These are phyloP conservation scores for Macrophomina pseudophaseolina DNA, from an alignment of 2,329 filamentous ascomycete genomes.

Conservation along the genomic window DNA sequence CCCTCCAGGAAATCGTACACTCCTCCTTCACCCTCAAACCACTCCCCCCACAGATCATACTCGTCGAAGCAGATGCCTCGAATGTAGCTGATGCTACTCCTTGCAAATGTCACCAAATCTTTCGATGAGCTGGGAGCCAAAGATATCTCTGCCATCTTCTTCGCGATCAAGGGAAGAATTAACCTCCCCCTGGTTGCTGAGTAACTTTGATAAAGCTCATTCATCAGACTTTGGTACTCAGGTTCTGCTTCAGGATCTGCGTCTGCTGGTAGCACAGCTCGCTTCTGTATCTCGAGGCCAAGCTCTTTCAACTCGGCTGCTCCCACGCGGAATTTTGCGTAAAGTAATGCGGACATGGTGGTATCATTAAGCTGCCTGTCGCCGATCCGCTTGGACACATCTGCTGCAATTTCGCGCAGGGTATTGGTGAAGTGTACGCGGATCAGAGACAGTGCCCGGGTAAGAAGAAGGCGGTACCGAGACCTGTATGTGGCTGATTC, in stretches of 20 bases:
- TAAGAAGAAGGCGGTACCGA: slow-evolving; percentile 81
- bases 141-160: slow-evolving; percentile 63
- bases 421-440: slow-evolving; percentile 69
- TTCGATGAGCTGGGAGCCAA: slow-evolving; percentile 65
- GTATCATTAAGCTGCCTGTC: slow-evolving; percentile 73
- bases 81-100: slow-evolving; percentile 68
- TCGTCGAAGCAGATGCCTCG: slow-evolving; percentile 70
- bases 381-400: slow-evolving; percentile 66
- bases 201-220: slow-evolving; percentile 68
- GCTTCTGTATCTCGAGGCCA: slow-evolving; percentile 70
- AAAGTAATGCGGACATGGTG: slow-evolving; percentile 71
- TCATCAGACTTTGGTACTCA: slow-evolving; percentile 70
- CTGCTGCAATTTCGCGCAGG: slow-evolving; percentile 66
- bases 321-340: slow-evolving; percentile 72
- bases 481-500: slow-evolving; percentile 88
- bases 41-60: slow-evolving; percentile 69
- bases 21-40: slow-evolving; percentile 67
- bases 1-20: slow-evolving; percentile 71
- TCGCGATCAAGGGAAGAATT: slow-evolving; percentile 66
- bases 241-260: slow-evolving; percentile 63
- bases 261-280: slow-evolving; percentile 65
- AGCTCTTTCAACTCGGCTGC: slow-evolving; percentile 69
- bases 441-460: slow-evolving; percentile 68
- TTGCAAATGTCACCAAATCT: slow-evolving; percentile 68
- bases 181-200: slow-evolving; percentile 63